Conservation (phyloP, 495 filamentous ascomycete genomes). For the Aspergillus egyptiacus region DNA sequence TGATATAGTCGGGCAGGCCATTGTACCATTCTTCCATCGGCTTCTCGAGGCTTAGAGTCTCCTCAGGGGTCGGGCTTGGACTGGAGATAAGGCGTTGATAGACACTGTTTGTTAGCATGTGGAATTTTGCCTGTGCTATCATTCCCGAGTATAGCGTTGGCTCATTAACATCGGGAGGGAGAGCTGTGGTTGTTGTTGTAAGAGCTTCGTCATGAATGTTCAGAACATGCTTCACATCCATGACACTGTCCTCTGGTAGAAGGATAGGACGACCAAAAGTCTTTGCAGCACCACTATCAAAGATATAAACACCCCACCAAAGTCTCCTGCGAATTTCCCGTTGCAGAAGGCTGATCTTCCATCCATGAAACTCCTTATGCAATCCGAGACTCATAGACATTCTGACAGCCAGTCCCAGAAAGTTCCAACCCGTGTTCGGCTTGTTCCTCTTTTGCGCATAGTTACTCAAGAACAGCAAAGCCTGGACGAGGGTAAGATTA, state of each 20-base stretch:
- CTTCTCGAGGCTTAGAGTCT: constrained; percentile 40
- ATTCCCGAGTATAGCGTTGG: constrained; percentile 47
- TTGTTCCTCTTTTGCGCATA: constrained; percentile 52
- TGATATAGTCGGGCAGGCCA: constrained; percentile 40
- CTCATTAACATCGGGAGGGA: constrained; percentile 37
- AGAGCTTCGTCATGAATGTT: constrained; percentile 47
- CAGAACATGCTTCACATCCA: constrained; percentile 42
- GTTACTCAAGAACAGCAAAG: constrained; percentile 46
- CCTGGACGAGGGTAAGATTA: constrained; percentile 47
- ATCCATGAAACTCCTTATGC: constrained; percentile 50
- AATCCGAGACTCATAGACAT: constrained; percentile 51
- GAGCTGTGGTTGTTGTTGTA: constrained; percentile 35
- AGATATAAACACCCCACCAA: constrained; percentile 47
- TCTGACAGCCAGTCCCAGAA: constrained; percentile 44
- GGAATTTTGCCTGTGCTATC: constrained; percentile 45
- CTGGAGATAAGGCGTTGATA: constrained; percentile 48
- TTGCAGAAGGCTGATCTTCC: constrained; percentile 48
- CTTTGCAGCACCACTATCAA: constrained; percentile 44
- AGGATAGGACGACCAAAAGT: constrained; percentile 44
- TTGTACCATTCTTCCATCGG: constrained; percentile 46
- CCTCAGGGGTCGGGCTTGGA: constrained; percentile 42
- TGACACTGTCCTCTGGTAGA: constrained; percentile 43
- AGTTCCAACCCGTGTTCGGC: constrained; percentile 53
- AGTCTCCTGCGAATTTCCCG: constrained; percentile 41
- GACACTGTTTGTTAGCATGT: constrained; percentile 44